Percentiles rank a stretch among this genome's conserved stretches.
phyloP scores from a whole-genome alignment of 2,329 filamentous ascomycete species.

The Bipolaris zeicola region DNA sequence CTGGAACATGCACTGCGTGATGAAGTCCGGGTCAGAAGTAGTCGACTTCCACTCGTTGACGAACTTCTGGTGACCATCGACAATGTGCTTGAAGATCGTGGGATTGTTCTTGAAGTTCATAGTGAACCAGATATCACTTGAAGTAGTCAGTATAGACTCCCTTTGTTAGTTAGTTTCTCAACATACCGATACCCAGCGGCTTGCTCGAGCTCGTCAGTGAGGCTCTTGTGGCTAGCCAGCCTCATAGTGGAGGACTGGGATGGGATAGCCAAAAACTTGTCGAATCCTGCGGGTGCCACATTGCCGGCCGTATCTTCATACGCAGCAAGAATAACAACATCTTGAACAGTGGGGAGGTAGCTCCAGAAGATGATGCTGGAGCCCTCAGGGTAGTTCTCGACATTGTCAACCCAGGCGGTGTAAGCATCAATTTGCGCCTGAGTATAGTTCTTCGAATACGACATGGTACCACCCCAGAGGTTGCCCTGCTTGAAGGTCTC shows the following conservation, averaged over 20 bases:
- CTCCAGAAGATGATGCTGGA: constrained; percentile 33
- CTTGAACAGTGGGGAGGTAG: constrained; percentile 19
- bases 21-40: constrained; percentile 23
- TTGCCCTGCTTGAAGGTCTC: constrained; percentile 30
- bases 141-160: constrained; percentile 4
- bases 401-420: constrained; percentile 29
- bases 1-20: constrained; percentile 36
- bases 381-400: constrained; percentile 30
- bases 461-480: constrained; percentile 30
- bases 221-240: constrained; percentile 28
- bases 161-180: background rate
- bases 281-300: constrained; percentile 25
- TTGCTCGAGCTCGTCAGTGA: constrained; percentile 34
- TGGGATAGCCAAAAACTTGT: constrained; percentile 30
- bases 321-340: constrained; percentile 29
- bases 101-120: constrained; percentile 32
- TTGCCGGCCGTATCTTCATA: constrained; percentile 28
- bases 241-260: constrained; percentile 22
- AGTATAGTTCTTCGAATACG: constrained; percentile 21
- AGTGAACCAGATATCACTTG: constrained; percentile 32
- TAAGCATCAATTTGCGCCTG: constrained; percentile 28
- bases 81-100: constrained; percentile 22
- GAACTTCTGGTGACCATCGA: constrained; percentile 28
- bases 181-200: constrained; percentile 30
- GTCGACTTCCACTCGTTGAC: constrained; percentile 24